Percentiles rank a stretch among this genome's conserved stretches.
Evolutionary conservation across 257 asterid species (phyloP).

Genomic region (Jacaranda mimosifolia): DNA sequence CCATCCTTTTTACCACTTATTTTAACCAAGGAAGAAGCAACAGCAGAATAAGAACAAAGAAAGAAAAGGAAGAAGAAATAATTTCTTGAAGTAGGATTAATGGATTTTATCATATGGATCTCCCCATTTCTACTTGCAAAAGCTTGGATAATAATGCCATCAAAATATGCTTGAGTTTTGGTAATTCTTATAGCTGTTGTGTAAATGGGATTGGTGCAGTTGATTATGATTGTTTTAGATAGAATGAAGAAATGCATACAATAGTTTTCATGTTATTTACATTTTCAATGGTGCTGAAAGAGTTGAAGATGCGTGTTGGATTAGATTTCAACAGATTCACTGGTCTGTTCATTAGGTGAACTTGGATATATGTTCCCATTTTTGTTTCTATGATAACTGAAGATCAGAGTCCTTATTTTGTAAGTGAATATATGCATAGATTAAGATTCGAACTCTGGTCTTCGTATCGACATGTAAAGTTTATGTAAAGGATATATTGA

Average conservation of each 20-base stretch:
- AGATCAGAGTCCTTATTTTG: neutral
- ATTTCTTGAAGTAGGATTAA: constrained; percentile 26
- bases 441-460: neutral
- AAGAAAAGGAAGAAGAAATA: neutral
- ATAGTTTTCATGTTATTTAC: constrained; percentile 16
- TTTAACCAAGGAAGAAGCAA: constrained; percentile 7
- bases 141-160: neutral
- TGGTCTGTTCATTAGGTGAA: constrained; percentile 21
- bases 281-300: constrained; percentile 5
- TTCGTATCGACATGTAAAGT: neutral
- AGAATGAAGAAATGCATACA: constrained; percentile 6
- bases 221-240: constrained; percentile 9
- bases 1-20: constrained; percentile 22
- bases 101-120: constrained; percentile 30
- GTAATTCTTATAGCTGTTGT: constrained; percentile 4
- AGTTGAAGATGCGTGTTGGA: constrained; percentile 13
- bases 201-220: constrained; percentile 20
- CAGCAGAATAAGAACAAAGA: constrained; percentile 11
- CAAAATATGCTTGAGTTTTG: neutral
- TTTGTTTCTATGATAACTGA: neutral
- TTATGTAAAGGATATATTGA: neutral
- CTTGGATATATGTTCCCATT: constrained; percentile 7
- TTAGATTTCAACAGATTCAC: constrained; percentile 4
- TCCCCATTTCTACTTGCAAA: constrained; percentile 19
- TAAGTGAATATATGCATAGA: neutral